phyloP scores from a whole-genome alignment of 2,329 filamentous ascomycete genomes.

The Trichoderma oligosporum region DNA sequence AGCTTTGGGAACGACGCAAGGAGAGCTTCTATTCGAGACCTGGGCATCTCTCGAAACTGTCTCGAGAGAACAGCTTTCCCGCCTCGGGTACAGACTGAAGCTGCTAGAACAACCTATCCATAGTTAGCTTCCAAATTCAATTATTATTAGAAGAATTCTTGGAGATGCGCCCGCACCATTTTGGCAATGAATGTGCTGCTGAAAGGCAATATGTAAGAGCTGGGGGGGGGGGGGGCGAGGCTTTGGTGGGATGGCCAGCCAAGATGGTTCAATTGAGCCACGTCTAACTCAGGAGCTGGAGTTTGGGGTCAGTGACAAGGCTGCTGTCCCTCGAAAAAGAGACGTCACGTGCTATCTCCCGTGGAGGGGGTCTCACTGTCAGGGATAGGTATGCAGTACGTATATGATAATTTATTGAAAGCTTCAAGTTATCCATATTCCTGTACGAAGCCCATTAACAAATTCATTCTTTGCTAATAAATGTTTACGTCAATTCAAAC shows the following conservation, averaged over 20 bases:
- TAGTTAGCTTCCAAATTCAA: constrained; percentile 23
- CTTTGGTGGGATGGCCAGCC: constrained; percentile 15
- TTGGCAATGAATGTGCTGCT: constrained; percentile 31
- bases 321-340: background rate
- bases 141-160: constrained; percentile 35
- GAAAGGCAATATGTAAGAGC: background rate
- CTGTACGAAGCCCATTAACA: no score
- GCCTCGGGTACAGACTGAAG: constrained; percentile 96
- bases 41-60: constrained; percentile 96
- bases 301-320: constrained; percentile 7
- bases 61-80: constrained; percentile 97
- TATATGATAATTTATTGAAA: fast-evolving
- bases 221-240: background rate
- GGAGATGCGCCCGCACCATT: constrained; percentile 36
- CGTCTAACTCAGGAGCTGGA: constrained; percentile 21
- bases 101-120: constrained; percentile 87
- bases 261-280: constrained; percentile 19
- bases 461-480: no score
- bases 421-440: no score
- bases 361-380: constrained; percentile 2
- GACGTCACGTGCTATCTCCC: constrained; percentile 5
- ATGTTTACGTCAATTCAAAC: no score
- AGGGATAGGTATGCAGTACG: background rate
- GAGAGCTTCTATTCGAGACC: constrained; percentile 92
- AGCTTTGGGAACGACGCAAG: constrained; percentile 97